Evolutionary conservation across 106 monocot species (phyloP), one percentile per base, ranked within the genome.

Genomic region (Hemerocallis citrina): DNA sequence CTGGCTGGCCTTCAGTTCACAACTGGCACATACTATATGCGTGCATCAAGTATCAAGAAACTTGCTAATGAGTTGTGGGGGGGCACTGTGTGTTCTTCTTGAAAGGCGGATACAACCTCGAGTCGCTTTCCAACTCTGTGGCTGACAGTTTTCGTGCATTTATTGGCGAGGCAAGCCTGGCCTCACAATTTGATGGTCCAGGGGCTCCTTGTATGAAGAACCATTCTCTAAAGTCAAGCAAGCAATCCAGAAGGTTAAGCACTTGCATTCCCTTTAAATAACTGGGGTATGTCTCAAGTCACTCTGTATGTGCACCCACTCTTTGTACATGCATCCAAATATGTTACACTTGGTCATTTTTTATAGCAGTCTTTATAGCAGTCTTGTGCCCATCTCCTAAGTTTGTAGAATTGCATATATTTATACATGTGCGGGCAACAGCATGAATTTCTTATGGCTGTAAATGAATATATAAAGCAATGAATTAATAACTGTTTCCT

Each of bases 71-170:
- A 69, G 30, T 58, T 69, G 81, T 70, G 69, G 21, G 21, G 34
- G 19, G 69, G 2, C 69, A 60, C 58, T 69, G 69, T 27, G 60
- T 69, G 23, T 69, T 69, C 17, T 69, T 69, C 50, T 51, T 69
- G 45, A 90, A 95, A 77, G 95, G 95, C 9, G 95, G 95, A 13
- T 95, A 95, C 59, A 95, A 95, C 75, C 86, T 95, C 21, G 58
- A 95, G 15, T 90, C 95, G 15, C 83, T 95, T 37, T 95, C 95
- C 10, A 76, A 76, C 62, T 95, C 95, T 15, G 86, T 95, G 12
- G 83, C 73, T 0, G 90, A 95, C 49, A 76, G 78, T 9, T 95
- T 95, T 47, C 77, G 70, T 31, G 95, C 95, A 17, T 84, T 95
- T 43, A 82, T 95, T 22, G 74, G 72, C 2, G 90, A 95, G 54